Evolutionary conservation across 2,329 filamentous ascomycete species (phyloP).

Genomic region (Curvularia sp.): DNA sequence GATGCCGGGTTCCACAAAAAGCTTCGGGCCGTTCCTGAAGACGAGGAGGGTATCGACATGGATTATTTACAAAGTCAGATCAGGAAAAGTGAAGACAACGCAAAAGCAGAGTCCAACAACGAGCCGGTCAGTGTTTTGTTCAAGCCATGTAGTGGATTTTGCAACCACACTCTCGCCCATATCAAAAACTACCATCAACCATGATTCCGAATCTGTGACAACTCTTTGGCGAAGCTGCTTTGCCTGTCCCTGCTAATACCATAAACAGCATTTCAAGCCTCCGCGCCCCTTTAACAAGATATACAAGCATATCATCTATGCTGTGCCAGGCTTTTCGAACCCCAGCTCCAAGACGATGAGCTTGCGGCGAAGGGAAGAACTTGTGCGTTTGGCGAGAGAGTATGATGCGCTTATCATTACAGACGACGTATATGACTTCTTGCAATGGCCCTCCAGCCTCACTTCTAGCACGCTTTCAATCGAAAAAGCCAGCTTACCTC

Average conservation of each 20-base stretch:
- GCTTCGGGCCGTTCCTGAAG: constrained; percentile 75
- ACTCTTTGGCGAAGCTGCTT: background rate
- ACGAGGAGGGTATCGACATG: constrained; percentile 77
- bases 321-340: constrained; percentile 87
- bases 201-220: background rate
- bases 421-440: constrained; percentile 94
- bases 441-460: constrained; percentile 72
- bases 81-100: constrained; percentile 57
- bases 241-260: constrained; percentile 18
- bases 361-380: constrained; percentile 66
- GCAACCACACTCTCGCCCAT: background rate
- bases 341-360: constrained; percentile 86
- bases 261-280: constrained; percentile 61
- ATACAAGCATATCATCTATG: constrained; percentile 88
- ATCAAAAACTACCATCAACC: background rate
- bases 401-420: constrained; percentile 82
- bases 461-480: constrained; percentile 32
- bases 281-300: constrained; percentile 71
- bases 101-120: constrained; percentile 45
- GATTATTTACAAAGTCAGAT: constrained; percentile 63
- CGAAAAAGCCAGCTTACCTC: constrained; percentile 64
- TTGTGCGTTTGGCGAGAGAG: constrained; percentile 78
- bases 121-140: constrained; percentile 51
- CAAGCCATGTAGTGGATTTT: background rate
- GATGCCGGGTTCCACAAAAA: constrained; percentile 75